These are phyloP conservation scores for Alternaria atra DNA, from an alignment of 2,329 filamentous ascomycete species.

Conservation along the genomic window DNA sequence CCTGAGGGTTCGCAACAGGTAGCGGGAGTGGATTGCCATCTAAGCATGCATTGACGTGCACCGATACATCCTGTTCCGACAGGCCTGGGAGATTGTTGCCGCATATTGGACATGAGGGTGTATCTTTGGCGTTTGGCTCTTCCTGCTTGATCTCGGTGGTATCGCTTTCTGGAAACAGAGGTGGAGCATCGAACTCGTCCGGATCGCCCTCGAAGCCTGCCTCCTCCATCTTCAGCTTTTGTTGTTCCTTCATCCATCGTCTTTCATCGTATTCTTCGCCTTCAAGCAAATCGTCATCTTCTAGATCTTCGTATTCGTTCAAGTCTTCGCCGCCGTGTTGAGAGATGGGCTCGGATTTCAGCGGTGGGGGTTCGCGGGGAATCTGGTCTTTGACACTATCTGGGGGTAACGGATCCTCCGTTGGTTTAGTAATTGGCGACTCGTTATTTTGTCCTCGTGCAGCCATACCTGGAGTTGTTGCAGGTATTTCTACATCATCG, in stretches of 20 bases:
- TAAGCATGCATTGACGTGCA: constrained; percentile 92
- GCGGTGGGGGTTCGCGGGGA: constrained; percentile 27
- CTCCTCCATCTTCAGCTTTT: constrained; percentile 61
- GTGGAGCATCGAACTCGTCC: constrained; percentile 63
- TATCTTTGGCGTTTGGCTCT: constrained; percentile 27
- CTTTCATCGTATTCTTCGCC: constrained; percentile 62
- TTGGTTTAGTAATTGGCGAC: constrained; percentile 31
- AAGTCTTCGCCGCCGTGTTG: constrained; percentile 58
- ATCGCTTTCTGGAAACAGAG: constrained; percentile 42
- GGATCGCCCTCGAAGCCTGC: constrained; percentile 46
- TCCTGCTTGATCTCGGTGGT: constrained; percentile 13
- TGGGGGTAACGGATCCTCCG: constrained; percentile 23
- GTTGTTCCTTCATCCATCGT: constrained; percentile 79
- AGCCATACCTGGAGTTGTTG: constrained; percentile 35
- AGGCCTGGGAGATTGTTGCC: constrained; percentile 67
- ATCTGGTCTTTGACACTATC: constrained; percentile 16
- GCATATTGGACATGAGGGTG: constrained; percentile 78
- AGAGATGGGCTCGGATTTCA: constrained; percentile 61
- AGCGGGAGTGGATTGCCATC: constrained; percentile 78
- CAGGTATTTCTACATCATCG: constrained; percentile 27
- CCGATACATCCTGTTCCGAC: constrained; percentile 70
- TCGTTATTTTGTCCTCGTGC: constrained; percentile 18
- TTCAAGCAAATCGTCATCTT: constrained; percentile 67
- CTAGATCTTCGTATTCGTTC: constrained; percentile 64
- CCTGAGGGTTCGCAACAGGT: constrained; percentile 38